A percentile compares a stretch with the other conserved stretches of the same genome.
These are phyloP conservation scores for Lagerstroemia speciosa DNA, from an alignment of 345 rosid genomes.

Conservation along the genomic window DNA sequence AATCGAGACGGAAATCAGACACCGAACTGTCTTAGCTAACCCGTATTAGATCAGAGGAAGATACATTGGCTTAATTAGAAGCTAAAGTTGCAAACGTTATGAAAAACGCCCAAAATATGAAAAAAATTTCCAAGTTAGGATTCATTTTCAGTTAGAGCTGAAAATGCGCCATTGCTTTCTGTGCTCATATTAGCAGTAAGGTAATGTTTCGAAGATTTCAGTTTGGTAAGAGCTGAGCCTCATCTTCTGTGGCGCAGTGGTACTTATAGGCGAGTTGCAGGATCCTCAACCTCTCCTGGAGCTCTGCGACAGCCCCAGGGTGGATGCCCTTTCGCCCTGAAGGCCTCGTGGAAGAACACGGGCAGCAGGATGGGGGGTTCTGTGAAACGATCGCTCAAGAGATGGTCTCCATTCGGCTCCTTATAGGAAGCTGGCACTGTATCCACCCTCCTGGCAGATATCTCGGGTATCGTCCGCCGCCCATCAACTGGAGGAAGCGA, in stretches of 20 bases:
- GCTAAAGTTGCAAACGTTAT: no score
- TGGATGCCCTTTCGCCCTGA: slow-evolving; percentile 34
- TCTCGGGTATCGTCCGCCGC: slow-evolving; percentile 7
- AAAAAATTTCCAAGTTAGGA: no score
- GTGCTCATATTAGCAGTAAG: no score
- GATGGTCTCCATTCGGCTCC: slow-evolving; percentile 1
- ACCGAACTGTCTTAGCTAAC: no score
- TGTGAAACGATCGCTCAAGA: no score
- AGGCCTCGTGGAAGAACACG: slow-evolving; percentile 57
- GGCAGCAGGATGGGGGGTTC: slow-evolving; percentile 61
- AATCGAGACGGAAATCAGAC: no score
- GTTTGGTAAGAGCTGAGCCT: slow-evolving; percentile 29
- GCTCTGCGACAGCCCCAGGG: slow-evolving; percentile 24
- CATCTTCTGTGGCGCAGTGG: slow-evolving; percentile 68
- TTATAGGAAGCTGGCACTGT: background rate
- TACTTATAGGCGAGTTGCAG: slow-evolving; percentile 53
- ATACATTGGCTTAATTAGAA: no score
- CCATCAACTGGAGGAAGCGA: background rate
- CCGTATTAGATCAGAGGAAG: no score
- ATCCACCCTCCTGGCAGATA: background rate
- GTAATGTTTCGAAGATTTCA: background rate
- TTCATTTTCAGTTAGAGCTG: no score
- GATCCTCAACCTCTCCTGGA: slow-evolving; percentile 44
- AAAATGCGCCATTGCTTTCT: no score
- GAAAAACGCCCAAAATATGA: no score